phyloP scores from a whole-genome alignment of 768 basidiomycete genomes.

The Hericium rajendrae region DNA sequence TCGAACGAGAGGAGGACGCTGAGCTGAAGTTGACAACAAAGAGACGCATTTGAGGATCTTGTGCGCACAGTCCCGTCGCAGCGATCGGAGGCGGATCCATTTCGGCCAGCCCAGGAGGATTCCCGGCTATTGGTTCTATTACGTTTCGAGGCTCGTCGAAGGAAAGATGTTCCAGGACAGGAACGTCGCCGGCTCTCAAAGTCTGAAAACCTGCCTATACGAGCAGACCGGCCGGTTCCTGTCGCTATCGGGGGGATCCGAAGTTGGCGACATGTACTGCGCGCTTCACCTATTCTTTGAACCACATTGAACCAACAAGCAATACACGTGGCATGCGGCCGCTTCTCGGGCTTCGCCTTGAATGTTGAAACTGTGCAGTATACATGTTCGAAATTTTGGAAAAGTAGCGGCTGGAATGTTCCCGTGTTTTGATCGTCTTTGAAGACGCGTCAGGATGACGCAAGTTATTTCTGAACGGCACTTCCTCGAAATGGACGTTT shows the following conservation, averaged over 20 bases:
- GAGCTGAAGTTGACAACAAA: not conserved
- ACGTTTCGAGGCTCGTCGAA: not conserved
- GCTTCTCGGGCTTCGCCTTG: not conserved
- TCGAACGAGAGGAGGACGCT: not conserved
- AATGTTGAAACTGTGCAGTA: not conserved
- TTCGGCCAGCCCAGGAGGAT: constrained; percentile 2
- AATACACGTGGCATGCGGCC: not conserved
- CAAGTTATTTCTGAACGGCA: too few species aligned
- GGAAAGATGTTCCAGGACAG: not conserved
- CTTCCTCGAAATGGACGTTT: too few species aligned
- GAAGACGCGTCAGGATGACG: too few species aligned
- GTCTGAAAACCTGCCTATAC: not conserved
- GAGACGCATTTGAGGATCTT: not conserved
- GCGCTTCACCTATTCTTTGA: not conserved
- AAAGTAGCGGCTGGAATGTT: too few species aligned
- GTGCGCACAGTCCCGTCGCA: not conserved
- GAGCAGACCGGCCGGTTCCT: not conserved
- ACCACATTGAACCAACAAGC: not conserved
- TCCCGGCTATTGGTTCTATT: constrained; percentile 1
- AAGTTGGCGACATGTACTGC: not conserved
- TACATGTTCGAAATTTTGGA: not conserved
- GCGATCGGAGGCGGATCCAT: not conserved
- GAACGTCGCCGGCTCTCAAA: not conserved
- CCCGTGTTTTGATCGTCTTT: too few species aligned
- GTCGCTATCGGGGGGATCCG: not conserved